Conservation (phyloP, 2,329 filamentous ascomycete genomes). For the Diaporthe sp. region DNA sequence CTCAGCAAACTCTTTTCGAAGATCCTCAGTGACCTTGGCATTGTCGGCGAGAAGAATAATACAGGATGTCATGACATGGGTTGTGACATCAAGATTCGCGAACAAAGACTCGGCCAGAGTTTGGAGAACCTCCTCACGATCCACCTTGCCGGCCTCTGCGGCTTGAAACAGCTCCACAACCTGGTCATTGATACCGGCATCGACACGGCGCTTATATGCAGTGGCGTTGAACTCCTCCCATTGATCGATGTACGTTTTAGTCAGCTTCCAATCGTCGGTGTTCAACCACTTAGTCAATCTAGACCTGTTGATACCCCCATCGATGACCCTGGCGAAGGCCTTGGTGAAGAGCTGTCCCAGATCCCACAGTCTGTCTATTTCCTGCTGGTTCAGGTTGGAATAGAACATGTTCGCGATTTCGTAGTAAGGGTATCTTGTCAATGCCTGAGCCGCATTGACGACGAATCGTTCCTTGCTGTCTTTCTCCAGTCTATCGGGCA, state of each 20-base stretch:
- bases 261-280: neutral
- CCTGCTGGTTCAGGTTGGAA: neutral
- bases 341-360: slow-evolving; percentile 10
- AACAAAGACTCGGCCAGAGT: slow-evolving; percentile 7
- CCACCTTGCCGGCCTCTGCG: neutral
- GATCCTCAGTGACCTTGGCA: neutral
- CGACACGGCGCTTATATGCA: neutral
- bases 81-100: slow-evolving; percentile 8
- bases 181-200: slow-evolving; percentile 12
- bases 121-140: slow-evolving; percentile 15
- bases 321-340: slow-evolving; percentile 1
- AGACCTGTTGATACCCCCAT: slow-evolving; percentile 1
- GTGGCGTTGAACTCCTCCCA: slow-evolving; percentile 7
- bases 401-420: slow-evolving; percentile 10
- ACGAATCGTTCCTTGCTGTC: neutral
- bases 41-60: slow-evolving; percentile 5
- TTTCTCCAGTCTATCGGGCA: neutral
- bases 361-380: neutral
- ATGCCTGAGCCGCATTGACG: neutral
- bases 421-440: slow-evolving; percentile 9
- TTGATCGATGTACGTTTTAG: neutral
- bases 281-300: slow-evolving; percentile 3
- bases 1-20: neutral
- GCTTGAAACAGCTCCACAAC: neutral
- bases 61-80: slow-evolving; percentile 10